phyloP scores from a whole-genome alignment of 495 filamentous ascomycete genomes.

The Cercophora scortea region DNA sequence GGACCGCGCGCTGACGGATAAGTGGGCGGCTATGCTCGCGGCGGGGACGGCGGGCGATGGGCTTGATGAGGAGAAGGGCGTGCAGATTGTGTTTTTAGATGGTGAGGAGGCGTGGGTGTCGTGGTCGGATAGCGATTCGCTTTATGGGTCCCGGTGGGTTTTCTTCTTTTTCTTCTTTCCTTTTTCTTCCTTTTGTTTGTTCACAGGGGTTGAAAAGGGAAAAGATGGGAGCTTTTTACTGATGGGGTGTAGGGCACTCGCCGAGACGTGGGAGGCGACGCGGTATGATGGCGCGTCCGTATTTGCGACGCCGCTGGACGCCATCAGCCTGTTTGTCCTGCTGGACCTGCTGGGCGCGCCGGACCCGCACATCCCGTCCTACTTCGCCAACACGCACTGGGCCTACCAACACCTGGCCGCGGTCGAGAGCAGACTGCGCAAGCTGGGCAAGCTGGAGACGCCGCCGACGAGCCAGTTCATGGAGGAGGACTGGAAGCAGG shows the following conservation, averaged over 20 bases:
- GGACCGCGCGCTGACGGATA: constrained; percentile 67
- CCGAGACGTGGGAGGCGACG: constrained; percentile 16
- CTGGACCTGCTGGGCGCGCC: constrained; percentile 77
- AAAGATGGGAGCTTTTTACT: not conserved
- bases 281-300: constrained; percentile 6
- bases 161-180: too few relatives aligned
- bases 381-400: constrained; percentile 88
- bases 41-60: constrained; percentile 47
- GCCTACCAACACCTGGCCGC: constrained; percentile 66
- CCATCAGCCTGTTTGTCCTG: constrained; percentile 86
- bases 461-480: constrained; percentile 29
- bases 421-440: constrained; percentile 63
- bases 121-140: constrained; percentile 73
- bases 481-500: constrained; percentile 45
- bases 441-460: constrained; percentile 31
- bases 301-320: constrained; percentile 55
- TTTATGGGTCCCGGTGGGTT: constrained; percentile 70
- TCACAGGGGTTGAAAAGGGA: constrained; percentile 7
- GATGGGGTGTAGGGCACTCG: constrained; percentile 15
- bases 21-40: constrained; percentile 66
- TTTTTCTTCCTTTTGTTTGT: not conserved
- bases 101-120: constrained; percentile 84
- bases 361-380: constrained; percentile 65
- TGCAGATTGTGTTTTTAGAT: constrained; percentile 87
- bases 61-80: constrained; percentile 60